Evolutionary conservation across 2,329 filamentous ascomycete genomes (phyloP).

Genomic region (Calcarisporium arbuscula): DNA sequence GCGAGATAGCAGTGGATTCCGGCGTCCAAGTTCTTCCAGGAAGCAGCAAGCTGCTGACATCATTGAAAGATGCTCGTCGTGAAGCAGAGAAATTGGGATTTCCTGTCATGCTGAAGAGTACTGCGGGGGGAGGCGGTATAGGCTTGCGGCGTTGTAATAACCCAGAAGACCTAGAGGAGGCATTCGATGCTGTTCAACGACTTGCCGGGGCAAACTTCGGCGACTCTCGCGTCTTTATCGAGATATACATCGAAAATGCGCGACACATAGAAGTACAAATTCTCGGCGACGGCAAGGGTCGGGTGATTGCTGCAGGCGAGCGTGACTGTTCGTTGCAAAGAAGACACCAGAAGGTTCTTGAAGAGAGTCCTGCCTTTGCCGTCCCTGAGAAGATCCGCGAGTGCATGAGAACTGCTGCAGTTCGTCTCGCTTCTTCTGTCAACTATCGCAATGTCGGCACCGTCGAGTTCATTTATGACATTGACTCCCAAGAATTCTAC

Average conservation of each 20-base stretch:
- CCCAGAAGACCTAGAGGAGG: slow-evolving; percentile 19
- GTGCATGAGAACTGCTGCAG: slow-evolving; percentile 30
- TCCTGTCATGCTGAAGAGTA: slow-evolving; percentile 42
- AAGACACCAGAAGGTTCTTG: slow-evolving; percentile 45
- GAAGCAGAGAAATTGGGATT: slow-evolving; percentile 24
- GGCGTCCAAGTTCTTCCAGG: slow-evolving; percentile 30
- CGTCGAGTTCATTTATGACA: slow-evolving; percentile 38
- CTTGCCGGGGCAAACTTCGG: slow-evolving; percentile 36
- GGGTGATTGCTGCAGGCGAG: slow-evolving; percentile 34
- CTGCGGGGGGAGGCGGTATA: slow-evolving; percentile 40
- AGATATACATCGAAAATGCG: slow-evolving; percentile 32
- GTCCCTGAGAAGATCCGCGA: slow-evolving; percentile 22
- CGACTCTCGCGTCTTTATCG: slow-evolving; percentile 32
- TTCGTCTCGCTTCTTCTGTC: slow-evolving; percentile 27
- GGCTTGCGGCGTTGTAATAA: slow-evolving; percentile 33
- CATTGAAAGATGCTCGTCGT: slow-evolving; percentile 18
- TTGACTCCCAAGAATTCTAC: slow-evolving; percentile 29
- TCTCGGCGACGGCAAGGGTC: slow-evolving; percentile 36
- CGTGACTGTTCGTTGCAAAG: slow-evolving; percentile 46
- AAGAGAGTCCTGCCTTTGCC: slow-evolving; percentile 35
- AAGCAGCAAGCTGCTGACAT: slow-evolving; percentile 18
- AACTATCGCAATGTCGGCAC: slow-evolving; percentile 36
- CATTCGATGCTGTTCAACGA: slow-evolving; percentile 29
- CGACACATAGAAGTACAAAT: slow-evolving; percentile 46
- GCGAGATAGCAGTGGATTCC: slow-evolving; percentile 22